Evolutionary conservation across 306 rosid species (phyloP).

Genomic region (Rosa lucieae): DNA sequence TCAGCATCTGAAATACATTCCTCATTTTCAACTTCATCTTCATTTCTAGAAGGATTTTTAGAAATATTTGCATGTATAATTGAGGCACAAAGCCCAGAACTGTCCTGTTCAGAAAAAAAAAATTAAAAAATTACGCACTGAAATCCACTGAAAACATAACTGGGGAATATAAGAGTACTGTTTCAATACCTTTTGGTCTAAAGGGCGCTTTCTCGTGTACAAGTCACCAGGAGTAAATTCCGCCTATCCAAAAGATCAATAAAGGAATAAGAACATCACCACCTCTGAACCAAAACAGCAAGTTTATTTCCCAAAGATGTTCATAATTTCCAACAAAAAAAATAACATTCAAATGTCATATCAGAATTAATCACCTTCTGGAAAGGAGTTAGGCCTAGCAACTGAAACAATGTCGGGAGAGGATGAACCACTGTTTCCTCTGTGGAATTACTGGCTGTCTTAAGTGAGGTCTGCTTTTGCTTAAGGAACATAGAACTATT

Average conservation of each 20-base stretch:
- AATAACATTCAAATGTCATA: neutral
- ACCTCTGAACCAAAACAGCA: constrained; percentile 19
- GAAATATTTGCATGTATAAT: constrained; percentile 30
- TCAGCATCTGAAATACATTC: constrained; percentile 69
- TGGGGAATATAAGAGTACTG: constrained; percentile 4
- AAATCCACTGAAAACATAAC: constrained; percentile 12
- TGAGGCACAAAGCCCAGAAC: constrained; percentile 48
- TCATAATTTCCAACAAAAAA: neutral
- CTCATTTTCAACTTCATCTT: constrained; percentile 52
- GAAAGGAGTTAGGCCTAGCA: constrained; percentile 72
- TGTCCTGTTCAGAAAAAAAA: constrained; percentile 37
- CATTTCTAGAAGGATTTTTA: constrained; percentile 57
- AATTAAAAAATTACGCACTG: constrained; percentile 4
- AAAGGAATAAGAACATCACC: constrained; percentile 13
- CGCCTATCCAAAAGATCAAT: constrained; percentile 47
- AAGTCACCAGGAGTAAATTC: constrained; percentile 80
- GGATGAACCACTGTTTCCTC: constrained; percentile 87
- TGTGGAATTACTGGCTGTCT: constrained; percentile 56
- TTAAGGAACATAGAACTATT: constrained; percentile 68
- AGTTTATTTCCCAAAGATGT: constrained; percentile 3
- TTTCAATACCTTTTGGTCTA: constrained; percentile 54
- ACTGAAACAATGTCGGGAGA: constrained; percentile 72
- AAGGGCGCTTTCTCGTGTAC: constrained; percentile 71
- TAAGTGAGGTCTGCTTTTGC: constrained; percentile 66
- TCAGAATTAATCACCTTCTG: constrained; percentile 60